Evolutionary conservation across 2,329 filamentous ascomycete species (phyloP).

Genomic region (Lachnellula hyalina): DNA sequence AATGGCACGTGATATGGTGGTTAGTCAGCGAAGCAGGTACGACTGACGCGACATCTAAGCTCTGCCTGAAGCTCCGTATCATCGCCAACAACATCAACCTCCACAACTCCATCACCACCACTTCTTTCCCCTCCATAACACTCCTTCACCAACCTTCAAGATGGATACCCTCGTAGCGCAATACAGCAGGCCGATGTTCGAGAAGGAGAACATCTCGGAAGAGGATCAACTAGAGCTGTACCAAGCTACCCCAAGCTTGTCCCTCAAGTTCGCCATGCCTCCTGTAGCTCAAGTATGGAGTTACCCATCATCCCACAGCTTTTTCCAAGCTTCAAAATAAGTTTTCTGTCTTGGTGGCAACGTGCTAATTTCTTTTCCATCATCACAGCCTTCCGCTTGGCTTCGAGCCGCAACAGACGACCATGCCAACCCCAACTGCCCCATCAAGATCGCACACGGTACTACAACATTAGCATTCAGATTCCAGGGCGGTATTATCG

Average conservation of each 20-base stretch:
- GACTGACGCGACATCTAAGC: conserved; percentile 22
- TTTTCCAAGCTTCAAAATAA: conserved; percentile 9
- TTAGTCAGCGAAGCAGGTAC: conserved; percentile 2
- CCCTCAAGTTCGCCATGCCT: conserved; percentile 91
- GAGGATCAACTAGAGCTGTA: conserved; percentile 70
- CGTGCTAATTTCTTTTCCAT: conserved; percentile 13
- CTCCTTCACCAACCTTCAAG: conserved; percentile 18
- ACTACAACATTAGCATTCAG: conserved; percentile 97
- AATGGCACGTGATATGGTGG: conserved; percentile 7
- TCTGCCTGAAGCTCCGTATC: conserved; percentile 26
- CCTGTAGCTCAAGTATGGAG: conserved; percentile 77
- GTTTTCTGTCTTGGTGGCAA: not conserved
- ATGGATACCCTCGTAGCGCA: conserved; percentile 94
- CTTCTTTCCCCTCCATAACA: conserved; percentile 11
- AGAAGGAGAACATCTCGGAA: conserved; percentile 64
- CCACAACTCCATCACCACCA: conserved; percentile 8
- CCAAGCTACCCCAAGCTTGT: conserved; percentile 68
- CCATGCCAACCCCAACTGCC: conserved; percentile 91
- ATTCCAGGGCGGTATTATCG: conserved; percentile 97
- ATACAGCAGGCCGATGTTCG: conserved; percentile 75
- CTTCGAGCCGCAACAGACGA: conserved; percentile 97
- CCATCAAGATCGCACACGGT: conserved; percentile 99
- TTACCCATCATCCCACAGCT: conserved; percentile 2
- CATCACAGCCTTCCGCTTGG: conserved; percentile 74
- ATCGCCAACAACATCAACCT: conserved; percentile 22